Evolutionary conservation across 495 filamentous ascomycete genomes (phyloP).

Genomic region (Choiromyces venosus): DNA sequence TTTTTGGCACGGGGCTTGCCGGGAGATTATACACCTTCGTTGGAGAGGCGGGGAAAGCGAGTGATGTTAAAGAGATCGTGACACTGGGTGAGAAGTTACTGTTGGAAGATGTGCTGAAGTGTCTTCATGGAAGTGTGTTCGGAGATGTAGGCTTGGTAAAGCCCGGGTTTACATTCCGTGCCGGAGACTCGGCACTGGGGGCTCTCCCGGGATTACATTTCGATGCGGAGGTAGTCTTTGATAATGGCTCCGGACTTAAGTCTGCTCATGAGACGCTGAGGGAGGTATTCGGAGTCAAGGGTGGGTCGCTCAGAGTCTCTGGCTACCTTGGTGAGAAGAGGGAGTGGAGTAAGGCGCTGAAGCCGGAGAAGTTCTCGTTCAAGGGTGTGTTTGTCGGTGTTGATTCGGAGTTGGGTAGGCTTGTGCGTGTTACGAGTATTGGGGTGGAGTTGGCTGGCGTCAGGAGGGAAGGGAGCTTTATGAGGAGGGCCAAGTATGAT

Average conservation of each 20-base stretch:
- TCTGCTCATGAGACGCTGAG: slow-evolving; percentile 9
- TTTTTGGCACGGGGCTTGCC: slow-evolving; percentile 16
- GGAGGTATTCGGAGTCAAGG: slow-evolving; percentile 23
- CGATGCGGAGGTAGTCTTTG: slow-evolving; percentile 22
- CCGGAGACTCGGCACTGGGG: slow-evolving; percentile 2
- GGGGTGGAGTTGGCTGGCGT: slow-evolving; percentile 19
- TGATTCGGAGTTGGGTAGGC: slow-evolving; percentile 6
- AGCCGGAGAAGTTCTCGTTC: slow-evolving; percentile 17
- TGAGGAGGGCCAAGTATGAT: slow-evolving; percentile 11
- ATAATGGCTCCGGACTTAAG: slow-evolving; percentile 5
- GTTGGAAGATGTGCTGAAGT: slow-evolving; percentile 17
- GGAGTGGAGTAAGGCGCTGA: slow-evolving; percentile 25
- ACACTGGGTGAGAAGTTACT: slow-evolving; percentile 21
- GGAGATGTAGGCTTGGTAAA: slow-evolving; percentile 24
- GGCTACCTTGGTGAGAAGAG: slow-evolving; percentile 19
- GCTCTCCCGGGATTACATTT: slow-evolving; percentile 18
- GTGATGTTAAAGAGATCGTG: slow-evolving; percentile 18
- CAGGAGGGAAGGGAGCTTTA: neutral
- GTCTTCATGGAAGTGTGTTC: slow-evolving; percentile 12
- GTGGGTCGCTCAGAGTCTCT: slow-evolving; percentile 12
- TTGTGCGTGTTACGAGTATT: slow-evolving; percentile 23
- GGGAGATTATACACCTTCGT: slow-evolving; percentile 22
- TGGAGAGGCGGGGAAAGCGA: slow-evolving; percentile 17
- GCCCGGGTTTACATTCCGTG: slow-evolving; percentile 18
- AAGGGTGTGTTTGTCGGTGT: slow-evolving; percentile 13